phyloP scores from a whole-genome alignment of 768 basidiomycete genomes.

The Vishniacozyma victoriae region DNA sequence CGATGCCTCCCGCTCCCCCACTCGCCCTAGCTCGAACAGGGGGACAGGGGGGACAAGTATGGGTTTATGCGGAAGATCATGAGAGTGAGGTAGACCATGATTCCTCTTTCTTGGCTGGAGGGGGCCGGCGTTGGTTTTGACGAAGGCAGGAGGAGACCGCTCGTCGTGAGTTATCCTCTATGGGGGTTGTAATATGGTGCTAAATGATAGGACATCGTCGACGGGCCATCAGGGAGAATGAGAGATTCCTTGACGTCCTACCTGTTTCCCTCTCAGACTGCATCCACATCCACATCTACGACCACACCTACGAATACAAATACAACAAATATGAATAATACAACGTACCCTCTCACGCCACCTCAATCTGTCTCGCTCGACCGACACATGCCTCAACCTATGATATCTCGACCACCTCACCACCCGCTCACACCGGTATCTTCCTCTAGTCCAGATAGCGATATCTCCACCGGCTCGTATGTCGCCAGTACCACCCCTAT shows the following conservation, averaged over 20 bases:
- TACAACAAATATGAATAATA: not conserved
- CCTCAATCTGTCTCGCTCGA: conserved; percentile 15
- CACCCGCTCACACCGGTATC: conserved; percentile 26
- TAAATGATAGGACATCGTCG: conserved; percentile 31
- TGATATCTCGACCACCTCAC: not conserved
- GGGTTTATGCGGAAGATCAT: conserved; percentile 31
- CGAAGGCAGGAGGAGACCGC: conserved; percentile 46
- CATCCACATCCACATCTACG: not conserved
- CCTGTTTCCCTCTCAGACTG: conserved; percentile 25
- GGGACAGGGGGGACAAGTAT: conserved; percentile 38
- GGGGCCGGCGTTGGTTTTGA: conserved; percentile 48
- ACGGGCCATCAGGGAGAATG: conserved; percentile 43
- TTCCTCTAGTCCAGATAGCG: conserved; percentile 3
- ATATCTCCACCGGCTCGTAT: not conserved
- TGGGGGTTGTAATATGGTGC: not conserved
- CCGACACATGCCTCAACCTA: conserved; percentile 9
- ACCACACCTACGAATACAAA: not conserved
- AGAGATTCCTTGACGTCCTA: conserved; percentile 46
- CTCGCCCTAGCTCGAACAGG: conserved; percentile 40
- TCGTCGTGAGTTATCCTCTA: conserved; percentile 28
- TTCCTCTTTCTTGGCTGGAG: conserved; percentile 38
- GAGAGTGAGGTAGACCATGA: conserved; percentile 1
- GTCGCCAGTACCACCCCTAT: conserved; percentile 13
- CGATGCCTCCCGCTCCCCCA: conserved; percentile 19
- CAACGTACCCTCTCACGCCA: conserved; percentile 12